Conservation (phyloP, 2,329 filamentous ascomycete genomes). For the Endoconidiophora laricicola region DNA sequence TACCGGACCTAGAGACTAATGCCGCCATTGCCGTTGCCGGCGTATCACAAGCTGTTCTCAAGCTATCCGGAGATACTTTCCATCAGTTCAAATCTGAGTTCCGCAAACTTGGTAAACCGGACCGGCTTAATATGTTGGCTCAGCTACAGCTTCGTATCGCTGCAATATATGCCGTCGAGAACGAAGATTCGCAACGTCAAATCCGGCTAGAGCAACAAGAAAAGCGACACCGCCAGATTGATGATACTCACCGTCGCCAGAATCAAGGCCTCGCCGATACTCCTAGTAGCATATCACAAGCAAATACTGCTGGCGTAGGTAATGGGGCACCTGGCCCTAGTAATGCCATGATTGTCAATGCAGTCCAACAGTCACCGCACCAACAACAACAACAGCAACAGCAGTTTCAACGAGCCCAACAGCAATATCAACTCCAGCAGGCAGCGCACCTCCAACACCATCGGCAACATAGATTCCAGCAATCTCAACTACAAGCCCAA, state of each 20-base stretch:
- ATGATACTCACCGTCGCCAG: slow-evolving; percentile 18
- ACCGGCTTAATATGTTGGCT: slow-evolving; percentile 24
- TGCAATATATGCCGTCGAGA: slow-evolving; percentile 29
- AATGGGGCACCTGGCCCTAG: slow-evolving; percentile 10
- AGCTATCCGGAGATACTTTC: slow-evolving; percentile 27
- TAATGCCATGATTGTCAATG: neutral
- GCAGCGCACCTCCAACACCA: slow-evolving; percentile 14
- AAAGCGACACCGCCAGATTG: slow-evolving; percentile 23
- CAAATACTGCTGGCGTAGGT: slow-evolving; percentile 12
- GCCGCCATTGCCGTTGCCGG: slow-evolving; percentile 25
- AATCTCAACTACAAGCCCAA: slow-evolving; percentile 4
- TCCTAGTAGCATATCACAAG: neutral
- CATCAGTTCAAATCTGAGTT: slow-evolving; percentile 28
- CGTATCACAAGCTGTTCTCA: slow-evolving; percentile 23
- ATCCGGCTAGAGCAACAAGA: slow-evolving; percentile 24
- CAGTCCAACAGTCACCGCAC: neutral
- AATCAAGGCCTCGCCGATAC: neutral
- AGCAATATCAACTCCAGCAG: slow-evolving; percentile 16
- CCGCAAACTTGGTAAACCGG: slow-evolving; percentile 25
- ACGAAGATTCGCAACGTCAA: slow-evolving; percentile 27
- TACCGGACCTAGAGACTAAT: slow-evolving; percentile 22
- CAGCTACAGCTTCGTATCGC: slow-evolving; percentile 27
- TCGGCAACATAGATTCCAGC: slow-evolving; percentile 5
- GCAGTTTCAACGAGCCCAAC: slow-evolving; percentile 16
- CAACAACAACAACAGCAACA: slow-evolving; percentile 12